Evolutionary conservation across 441 rosid genomes (phyloP).

Genomic region (Melastoma candidum): DNA sequence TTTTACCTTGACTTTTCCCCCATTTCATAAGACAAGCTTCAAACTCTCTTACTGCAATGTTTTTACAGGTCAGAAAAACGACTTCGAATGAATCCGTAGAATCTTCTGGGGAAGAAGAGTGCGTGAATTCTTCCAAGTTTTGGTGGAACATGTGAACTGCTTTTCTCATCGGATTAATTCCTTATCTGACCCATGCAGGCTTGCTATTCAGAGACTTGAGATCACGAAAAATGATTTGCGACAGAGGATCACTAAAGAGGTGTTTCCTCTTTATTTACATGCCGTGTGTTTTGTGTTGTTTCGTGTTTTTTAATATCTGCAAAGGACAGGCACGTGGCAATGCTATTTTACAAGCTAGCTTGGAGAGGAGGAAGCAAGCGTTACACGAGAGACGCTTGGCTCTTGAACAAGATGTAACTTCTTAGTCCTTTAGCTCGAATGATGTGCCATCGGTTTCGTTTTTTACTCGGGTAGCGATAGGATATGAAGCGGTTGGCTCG

Average conservation of each 20-base stretch:
- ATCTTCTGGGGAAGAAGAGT: conserved; percentile 99
- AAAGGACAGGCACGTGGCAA: conserved; percentile 82
- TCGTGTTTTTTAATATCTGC: conserved; percentile 18
- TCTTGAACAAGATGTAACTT: conserved; percentile 91
- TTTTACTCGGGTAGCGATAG: no score
- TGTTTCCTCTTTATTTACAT: conserved; percentile 21
- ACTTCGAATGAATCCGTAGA: conserved; percentile 82
- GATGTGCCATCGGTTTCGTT: no score
- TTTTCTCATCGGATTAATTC: no score
- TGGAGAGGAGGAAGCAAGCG: conserved; percentile 98
- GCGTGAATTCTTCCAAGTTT: conserved; percentile 27
- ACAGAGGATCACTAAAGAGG: conserved; percentile 95
- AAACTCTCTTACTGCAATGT: conserved; percentile 6
- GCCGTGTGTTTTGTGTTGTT: not conserved
- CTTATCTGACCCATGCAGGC: conserved; percentile 27
- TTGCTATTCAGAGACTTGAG: conserved; percentile 96
- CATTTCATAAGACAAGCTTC: no score
- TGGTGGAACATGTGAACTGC: not conserved
- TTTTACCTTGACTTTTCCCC: conserved; percentile 12
- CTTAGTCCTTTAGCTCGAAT: no score
- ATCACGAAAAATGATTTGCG: conserved; percentile 84
- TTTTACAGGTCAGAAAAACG: conserved; percentile 74
- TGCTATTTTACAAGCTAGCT: conserved; percentile 95
- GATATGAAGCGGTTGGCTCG: not conserved
- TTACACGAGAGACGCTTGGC: conserved; percentile 95